phyloP scores from a whole-genome alignment of 257 asterid genomes.

The Linaria vulgaris region DNA sequence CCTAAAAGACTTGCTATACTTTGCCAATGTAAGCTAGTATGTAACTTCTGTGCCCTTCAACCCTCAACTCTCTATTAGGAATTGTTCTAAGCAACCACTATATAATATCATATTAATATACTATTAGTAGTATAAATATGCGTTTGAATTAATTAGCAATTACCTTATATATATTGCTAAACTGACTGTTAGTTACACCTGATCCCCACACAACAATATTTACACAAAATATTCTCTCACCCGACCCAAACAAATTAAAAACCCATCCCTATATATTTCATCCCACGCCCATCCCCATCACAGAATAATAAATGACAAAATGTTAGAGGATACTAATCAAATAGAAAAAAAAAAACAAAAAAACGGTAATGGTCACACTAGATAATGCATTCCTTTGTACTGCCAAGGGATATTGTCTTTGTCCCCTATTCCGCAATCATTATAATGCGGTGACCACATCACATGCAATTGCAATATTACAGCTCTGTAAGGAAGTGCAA shows the following conservation, averaged over 20 bases:
- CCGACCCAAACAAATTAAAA: too few relatives aligned
- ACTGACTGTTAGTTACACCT: too few relatives aligned
- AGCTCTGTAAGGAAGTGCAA: conserved; percentile 8
- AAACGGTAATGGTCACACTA: conserved; percentile 25
- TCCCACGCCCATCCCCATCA: not conserved
- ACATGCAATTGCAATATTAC: conserved; percentile 29
- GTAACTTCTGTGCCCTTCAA: too few relatives aligned
- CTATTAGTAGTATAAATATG: too few relatives aligned
- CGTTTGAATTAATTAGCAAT: too few relatives aligned
- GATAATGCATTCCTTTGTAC: conserved; percentile 17
- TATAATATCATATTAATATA: too few relatives aligned
- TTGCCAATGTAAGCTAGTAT: too few relatives aligned
- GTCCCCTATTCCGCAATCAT: conserved; percentile 32
- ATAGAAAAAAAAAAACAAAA: not conserved
- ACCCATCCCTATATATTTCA: not conserved
- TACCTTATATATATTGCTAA: too few relatives aligned
- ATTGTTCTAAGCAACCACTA: too few relatives aligned
- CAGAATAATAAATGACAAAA: not conserved
- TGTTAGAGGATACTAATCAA: not conserved
- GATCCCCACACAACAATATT: too few relatives aligned
- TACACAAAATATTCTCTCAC: too few relatives aligned
- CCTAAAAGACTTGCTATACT: not conserved
- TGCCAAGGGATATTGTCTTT: conserved; percentile 15
- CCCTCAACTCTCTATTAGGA: too few relatives aligned
- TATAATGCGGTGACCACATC: conserved; percentile 36